Evolutionary conservation across 352 stramenopile species (phyloP), one percentile per base, ranked within the genome.

Genomic region (Phytophthora cryptogea): DNA sequence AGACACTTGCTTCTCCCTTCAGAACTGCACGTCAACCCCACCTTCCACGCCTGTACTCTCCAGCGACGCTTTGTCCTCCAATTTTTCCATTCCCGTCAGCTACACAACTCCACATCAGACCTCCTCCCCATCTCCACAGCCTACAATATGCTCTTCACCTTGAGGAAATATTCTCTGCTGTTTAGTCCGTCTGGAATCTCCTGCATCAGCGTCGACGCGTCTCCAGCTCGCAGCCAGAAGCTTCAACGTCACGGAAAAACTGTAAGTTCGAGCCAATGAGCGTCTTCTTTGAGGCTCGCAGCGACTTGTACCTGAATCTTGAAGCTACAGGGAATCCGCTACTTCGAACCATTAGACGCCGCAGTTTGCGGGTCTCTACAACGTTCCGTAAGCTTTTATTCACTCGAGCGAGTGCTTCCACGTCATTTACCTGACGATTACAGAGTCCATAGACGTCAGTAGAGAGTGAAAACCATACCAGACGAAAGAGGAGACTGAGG

Each of bases 41-140:
- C 77, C 82, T 80, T 94, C 84, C 8, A 91, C 58, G 8, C 80
- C 80, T 1, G 74, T 94, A 3, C 55, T 62, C 31, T 75, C 67
- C 1, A 94, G 57, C 14, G 50, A 44, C 14, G 70, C 69, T 10
- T 40, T 49, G 17, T 86, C 78, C 1, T 72, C 55, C 4, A 78
- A 43, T 50, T 33, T 75, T 7, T 60, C 26, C 37, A 86, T 76
- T 0, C 55, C 77, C 11, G 83, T 66, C 14, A 83, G 31, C 79
- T 90, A 58, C 11, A 28, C 44, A 39, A 16, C 23, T 42, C 20
- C 37, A 33, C 37, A 41, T 20, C n/a, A 33, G 5, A 27, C 1
- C 35, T 17, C 23, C 36, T 47, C 7, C 20, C 20, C 20, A 23
- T 23, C 27, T n/a, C 28, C 9, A 16, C 32, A 33, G 3, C 4